These are phyloP conservation scores for Aspergillus sp. DNA, from an alignment of 2,329 filamentous ascomycete species.

Conservation along the genomic window DNA sequence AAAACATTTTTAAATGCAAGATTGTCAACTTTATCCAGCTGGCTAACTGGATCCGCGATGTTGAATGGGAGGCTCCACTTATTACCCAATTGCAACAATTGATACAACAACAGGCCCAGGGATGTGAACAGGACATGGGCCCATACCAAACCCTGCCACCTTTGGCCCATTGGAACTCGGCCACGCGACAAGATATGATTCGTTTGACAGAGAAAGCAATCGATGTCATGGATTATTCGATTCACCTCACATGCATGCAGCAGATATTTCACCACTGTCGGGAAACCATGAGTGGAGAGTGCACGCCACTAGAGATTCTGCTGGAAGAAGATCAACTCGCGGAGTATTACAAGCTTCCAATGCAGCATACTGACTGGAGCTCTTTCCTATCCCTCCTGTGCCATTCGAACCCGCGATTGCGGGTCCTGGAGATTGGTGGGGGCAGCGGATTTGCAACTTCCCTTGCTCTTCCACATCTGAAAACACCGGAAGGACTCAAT, in stretches of 20 bases:
- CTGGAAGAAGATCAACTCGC: too few species aligned
- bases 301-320: too few species aligned
- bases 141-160: neutral
- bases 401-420: conserved; percentile 21
- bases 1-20: neutral
- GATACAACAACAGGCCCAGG: neutral
- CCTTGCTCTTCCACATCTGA: conserved; percentile 11
- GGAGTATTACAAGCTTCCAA: too few species aligned
- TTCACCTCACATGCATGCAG: too few species aligned
- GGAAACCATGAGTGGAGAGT: too few species aligned
- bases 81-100: neutral
- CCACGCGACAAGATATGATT: conserved; percentile 1
- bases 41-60: neutral
- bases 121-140: conserved; percentile 6
- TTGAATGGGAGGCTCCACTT: neutral
- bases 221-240: too few species aligned
- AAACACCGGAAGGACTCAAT: neutral
- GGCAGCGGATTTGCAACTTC: conserved; percentile 27
- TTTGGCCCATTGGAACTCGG: neutral
- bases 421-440: conserved; percentile 27
- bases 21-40: neutral
- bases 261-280: too few species aligned
- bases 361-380: neutral
- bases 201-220: too few species aligned
- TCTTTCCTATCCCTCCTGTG: conserved; percentile 14